These are phyloP conservation scores for Debaryomycetaceae sp. DNA, from an alignment of 1,139 yeast genomes.

Conservation along the genomic window DNA sequence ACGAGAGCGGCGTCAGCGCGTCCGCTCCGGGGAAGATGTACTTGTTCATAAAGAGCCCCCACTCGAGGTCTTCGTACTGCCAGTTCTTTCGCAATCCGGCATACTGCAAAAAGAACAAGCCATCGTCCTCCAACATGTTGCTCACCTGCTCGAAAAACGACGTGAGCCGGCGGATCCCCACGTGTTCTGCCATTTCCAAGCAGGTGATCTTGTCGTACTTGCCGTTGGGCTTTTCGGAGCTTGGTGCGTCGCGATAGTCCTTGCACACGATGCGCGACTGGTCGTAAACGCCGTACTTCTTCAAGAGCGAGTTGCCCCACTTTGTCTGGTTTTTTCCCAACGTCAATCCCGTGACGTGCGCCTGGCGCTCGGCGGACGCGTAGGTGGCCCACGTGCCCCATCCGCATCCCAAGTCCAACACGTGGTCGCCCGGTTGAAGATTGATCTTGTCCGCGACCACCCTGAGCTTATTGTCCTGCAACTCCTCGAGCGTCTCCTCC, in stretches of 20 bases:
- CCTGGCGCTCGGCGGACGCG: slow-evolving; percentile 77
- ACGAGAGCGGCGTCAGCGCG: slow-evolving; percentile 88
- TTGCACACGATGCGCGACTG: slow-evolving; percentile 73
- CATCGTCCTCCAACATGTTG: slow-evolving; percentile 86
- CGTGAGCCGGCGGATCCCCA: slow-evolving; percentile 78
- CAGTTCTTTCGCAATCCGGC: slow-evolving; percentile 87
- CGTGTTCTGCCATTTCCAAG: slow-evolving; percentile 95
- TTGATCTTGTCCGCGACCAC: slow-evolving; percentile 82
- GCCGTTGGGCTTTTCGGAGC: slow-evolving; percentile 44
- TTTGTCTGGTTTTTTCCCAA: slow-evolving; percentile 85
- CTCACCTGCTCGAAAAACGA: slow-evolving; percentile 70
- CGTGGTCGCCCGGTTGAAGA: slow-evolving; percentile 57
- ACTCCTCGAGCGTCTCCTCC: slow-evolving; percentile 73
- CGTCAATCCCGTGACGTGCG: slow-evolving; percentile 81
- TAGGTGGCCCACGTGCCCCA: slow-evolving; percentile 92
- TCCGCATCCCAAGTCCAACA: slow-evolving; percentile 87
- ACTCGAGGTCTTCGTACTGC: slow-evolving; percentile 89
- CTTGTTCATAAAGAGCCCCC: slow-evolving; percentile 96
- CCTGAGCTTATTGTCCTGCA: slow-evolving; percentile 85
- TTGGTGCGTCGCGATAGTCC: slow-evolving; percentile 88
- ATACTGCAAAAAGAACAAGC: slow-evolving; percentile 75
- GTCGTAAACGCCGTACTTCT: slow-evolving; percentile 56
- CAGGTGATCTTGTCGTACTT: slow-evolving; percentile 82
- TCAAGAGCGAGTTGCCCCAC: slow-evolving; percentile 71
- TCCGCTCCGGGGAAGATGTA: slow-evolving; percentile 97